These are phyloP conservation scores for Cryphonectria radicalis DNA, from an alignment of 2,329 filamentous ascomycete genomes.

Conservation along the genomic window DNA sequence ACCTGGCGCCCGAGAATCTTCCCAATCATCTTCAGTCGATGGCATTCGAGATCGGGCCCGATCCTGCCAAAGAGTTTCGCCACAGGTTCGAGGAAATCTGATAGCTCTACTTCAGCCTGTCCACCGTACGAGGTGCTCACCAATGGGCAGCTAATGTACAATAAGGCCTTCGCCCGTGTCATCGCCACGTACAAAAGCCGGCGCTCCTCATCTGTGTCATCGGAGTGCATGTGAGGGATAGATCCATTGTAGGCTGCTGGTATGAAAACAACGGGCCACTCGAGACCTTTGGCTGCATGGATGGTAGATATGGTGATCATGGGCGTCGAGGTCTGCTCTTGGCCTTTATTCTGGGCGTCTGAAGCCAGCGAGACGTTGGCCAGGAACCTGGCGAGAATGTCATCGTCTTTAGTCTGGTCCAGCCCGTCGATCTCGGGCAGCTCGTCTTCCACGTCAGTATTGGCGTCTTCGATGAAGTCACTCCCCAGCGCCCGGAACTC, in stretches of 20 bases:
- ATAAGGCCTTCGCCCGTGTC: conserved; percentile 84
- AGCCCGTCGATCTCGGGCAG: conserved; percentile 73
- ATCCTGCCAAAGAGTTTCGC: conserved; percentile 55
- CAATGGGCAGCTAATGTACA: conserved; percentile 83
- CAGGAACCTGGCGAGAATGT: conserved; percentile 75
- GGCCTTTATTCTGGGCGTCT: conserved; percentile 70
- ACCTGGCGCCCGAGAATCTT: conserved; percentile 69
- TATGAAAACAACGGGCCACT: conserved; percentile 96
- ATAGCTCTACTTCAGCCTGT: conserved; percentile 65
- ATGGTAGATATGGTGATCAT: conserved; percentile 93
- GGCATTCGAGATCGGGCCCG: conserved; percentile 71
- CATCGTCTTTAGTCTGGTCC: conserved; percentile 68
- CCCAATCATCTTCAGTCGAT: conserved; percentile 67
- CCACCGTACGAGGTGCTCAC: conserved; percentile 63
- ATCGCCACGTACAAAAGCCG: conserved; percentile 93
- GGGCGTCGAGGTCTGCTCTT: conserved; percentile 58
- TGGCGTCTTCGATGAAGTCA: conserved; percentile 63
- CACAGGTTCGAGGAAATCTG: conserved; percentile 70
- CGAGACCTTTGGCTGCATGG: conserved; percentile 91
- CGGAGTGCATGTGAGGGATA: conserved; percentile 85
- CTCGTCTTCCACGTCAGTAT: conserved; percentile 53
- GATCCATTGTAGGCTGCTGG: conserved; percentile 88
- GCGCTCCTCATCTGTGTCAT: conserved; percentile 86
- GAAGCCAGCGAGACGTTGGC: conserved; percentile 87
- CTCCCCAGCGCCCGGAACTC: conserved; percentile 81